Evolutionary conservation across 2,329 filamentous ascomycete species (phyloP).

Genomic region (Aspergillus cejpii): DNA sequence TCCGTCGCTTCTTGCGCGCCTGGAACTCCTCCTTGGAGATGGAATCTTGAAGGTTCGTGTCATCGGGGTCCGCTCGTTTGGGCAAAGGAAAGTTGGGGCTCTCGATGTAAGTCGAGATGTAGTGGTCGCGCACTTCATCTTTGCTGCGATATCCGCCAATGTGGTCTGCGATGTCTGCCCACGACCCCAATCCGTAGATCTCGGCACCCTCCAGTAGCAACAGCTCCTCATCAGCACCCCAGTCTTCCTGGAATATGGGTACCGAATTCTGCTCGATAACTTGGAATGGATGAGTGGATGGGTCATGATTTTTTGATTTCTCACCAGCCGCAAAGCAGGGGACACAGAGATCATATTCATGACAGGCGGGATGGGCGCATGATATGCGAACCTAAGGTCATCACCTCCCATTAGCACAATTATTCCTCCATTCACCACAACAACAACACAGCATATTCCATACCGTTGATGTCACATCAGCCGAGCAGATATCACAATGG

Average conservation of each 20-base stretch:
- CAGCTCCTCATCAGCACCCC: constrained; percentile 97
- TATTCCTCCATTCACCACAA: background rate
- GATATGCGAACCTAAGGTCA: constrained; percentile 76
- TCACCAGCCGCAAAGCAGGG: constrained; percentile 84
- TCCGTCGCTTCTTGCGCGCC: constrained; percentile 80
- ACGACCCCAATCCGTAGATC: constrained; percentile 91
- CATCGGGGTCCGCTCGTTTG: constrained; percentile 72
- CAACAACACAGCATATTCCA: constrained; percentile 24
- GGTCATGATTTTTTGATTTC: constrained; percentile 75
- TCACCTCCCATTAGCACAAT: background rate
- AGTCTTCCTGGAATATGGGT: constrained; percentile 88
- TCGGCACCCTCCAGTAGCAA: constrained; percentile 88
- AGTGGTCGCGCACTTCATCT: constrained; percentile 93
- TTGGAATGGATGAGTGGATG: constrained; percentile 75
- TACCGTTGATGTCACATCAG: constrained; percentile 95
- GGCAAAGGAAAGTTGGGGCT: constrained; percentile 80
- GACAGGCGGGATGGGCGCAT: constrained; percentile 75
- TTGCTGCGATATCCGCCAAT: constrained; percentile 92
- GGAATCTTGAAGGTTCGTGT: constrained; percentile 68
- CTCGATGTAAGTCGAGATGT: constrained; percentile 78
- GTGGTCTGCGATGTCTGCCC: constrained; percentile 96
- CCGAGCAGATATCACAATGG: constrained; percentile 93
- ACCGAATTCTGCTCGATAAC: constrained; percentile 99
- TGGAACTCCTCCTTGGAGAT: constrained; percentile 92
- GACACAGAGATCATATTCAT: constrained; percentile 95